Base-by-base conservation (phyloP, 1,139 yeast genomes). In the Debaryomyces singareniensis region DNA sequence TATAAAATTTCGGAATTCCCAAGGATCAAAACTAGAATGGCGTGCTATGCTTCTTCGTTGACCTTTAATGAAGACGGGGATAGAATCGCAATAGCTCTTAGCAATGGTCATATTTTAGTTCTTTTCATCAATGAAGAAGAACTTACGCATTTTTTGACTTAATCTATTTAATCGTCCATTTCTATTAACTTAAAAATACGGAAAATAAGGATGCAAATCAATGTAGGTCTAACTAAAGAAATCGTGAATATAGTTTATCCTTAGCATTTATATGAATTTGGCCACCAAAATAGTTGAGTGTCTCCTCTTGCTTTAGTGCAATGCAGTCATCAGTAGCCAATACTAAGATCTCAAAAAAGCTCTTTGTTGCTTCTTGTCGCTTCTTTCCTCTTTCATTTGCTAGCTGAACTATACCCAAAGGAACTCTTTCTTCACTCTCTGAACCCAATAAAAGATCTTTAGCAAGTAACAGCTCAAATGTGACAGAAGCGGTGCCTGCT, bases 261-360 rank as follows among this genome's bases (percentile, higher is more conserved):
- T 71, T 78, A 4, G 78, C 61, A 13, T 61, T 51, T 26, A 86
- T 67, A 11, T 49, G 45, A 32, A 87, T 78, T 23, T 70, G 74
- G 2, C 78, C 80, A 37, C 78, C 85, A 11, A 82, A 53, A 3
- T 53, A 48, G 5, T 31, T 31, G 4, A 32, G 16, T 5, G 33
- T 40, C 4, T 35, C 25, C 10, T 64, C 60, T 58, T 87, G 96
- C 18, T 71, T 56, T 27, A 87, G 53, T 14, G 64, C 58, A 29
- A 87, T 59, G 30, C 89, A 79, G 43, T 82, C 91, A 34, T 77
- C 68, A 5, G 94, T 82, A 1, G 95, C 94, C 39, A 87, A 61
- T 1, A 86, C 91, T 44, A 89, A 64, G 50, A 87, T 55, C 49
- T 87, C 95, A 47, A 87, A 86, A 55, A 87, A 87, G 39, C 84